Conservation (phyloP, 179 eudicot species). For the Patellifolia procumbens region DNA sequence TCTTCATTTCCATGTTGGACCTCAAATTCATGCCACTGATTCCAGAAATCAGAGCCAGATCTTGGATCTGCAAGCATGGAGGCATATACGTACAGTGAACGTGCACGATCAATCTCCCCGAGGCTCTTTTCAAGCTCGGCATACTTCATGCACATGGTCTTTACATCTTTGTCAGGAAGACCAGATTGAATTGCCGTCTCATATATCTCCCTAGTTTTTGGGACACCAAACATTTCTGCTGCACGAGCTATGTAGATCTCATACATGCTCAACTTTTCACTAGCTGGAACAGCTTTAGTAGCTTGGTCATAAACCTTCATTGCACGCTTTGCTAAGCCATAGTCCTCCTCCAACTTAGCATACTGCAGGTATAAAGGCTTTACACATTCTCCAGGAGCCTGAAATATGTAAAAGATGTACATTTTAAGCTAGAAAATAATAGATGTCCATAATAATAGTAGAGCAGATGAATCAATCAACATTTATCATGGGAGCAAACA, state of each 20-base stretch:
- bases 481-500: background rate
- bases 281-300: conserved; percentile 82
- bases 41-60: conserved; percentile 82
- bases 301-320: conserved; percentile 94
- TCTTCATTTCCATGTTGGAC: conserved; percentile 96
- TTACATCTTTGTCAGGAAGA: conserved; percentile 90
- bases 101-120: conserved; percentile 94
- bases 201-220: conserved; percentile 82
- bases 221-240: conserved; percentile 90
- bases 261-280: conserved; percentile 90
- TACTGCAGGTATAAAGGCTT: conserved; percentile 81
- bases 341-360: conserved; percentile 87
- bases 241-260: conserved; percentile 91
- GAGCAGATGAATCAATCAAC: too few species aligned
- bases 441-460: background rate
- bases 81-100: conserved; percentile 61
- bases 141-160: conserved; percentile 78
- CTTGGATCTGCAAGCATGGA: conserved; percentile 84
- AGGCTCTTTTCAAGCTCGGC: conserved; percentile 96
- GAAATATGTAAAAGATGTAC: too few species aligned
- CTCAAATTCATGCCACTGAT: conserved; percentile 86
- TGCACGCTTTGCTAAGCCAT: conserved; percentile 86
- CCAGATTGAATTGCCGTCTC: conserved; percentile 89
- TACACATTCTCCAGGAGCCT: conserved; percentile 81
- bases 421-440: background rate